phyloP scores from a whole-genome alignment of 2,329 filamentous ascomycete genomes.

The Penicillium polonicum region DNA sequence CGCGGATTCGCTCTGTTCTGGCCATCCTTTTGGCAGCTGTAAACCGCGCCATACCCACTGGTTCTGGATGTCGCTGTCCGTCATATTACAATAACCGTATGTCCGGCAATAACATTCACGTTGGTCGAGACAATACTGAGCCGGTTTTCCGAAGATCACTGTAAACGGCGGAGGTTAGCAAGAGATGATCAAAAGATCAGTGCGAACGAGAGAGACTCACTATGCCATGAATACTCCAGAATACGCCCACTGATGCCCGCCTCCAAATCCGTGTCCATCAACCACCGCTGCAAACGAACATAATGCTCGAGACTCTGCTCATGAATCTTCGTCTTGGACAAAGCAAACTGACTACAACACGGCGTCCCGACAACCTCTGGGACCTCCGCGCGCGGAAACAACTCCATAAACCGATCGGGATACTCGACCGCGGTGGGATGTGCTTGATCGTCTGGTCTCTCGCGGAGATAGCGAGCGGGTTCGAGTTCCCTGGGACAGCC shows the following conservation, averaged over 20 bases:
- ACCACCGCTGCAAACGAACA: constrained; percentile 47
- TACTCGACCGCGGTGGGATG: constrained; percentile 30
- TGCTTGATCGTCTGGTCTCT: constrained; percentile 24
- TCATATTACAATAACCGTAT: constrained; percentile 28
- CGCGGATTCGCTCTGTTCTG: constrained; percentile 4
- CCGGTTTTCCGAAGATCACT: constrained; percentile 28
- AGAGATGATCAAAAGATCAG: background rate
- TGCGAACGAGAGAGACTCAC: constrained; percentile 37
- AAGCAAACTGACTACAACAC: constrained; percentile 56
- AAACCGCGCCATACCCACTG: constrained; percentile 26
- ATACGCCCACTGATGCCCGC: constrained; percentile 51
- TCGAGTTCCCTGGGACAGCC: constrained; percentile 40
- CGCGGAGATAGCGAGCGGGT: constrained; percentile 32
- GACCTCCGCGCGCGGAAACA: constrained; percentile 41
- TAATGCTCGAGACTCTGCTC: constrained; percentile 47
- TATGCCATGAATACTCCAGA: constrained; percentile 58
- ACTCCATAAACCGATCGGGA: constrained; percentile 41
- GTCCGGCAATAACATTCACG: constrained; percentile 25
- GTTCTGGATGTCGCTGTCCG: constrained; percentile 15
- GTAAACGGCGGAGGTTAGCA: background rate
- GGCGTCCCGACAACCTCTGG: constrained; percentile 47
- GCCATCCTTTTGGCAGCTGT: constrained; percentile 21
- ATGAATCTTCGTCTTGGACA: constrained; percentile 46
- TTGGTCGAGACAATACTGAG: constrained; percentile 22
- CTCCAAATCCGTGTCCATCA: constrained; percentile 46